Evolutionary conservation across 305 asterid genomes (phyloP), one percentile per base, ranked within the genome.

Genomic region (Fraxinus dipetala): DNA sequence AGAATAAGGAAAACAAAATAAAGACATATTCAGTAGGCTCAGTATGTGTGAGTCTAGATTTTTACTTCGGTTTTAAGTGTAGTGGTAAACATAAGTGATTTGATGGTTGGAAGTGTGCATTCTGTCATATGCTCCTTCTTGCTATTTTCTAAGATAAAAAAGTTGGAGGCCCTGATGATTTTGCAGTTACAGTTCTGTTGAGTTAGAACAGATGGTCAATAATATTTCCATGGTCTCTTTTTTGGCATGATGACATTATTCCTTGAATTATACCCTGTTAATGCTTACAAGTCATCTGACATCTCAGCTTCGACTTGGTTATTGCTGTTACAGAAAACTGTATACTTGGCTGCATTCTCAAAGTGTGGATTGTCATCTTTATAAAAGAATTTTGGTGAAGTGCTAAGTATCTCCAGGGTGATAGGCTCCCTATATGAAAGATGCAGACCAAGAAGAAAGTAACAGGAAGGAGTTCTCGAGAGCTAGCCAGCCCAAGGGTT

Each of bases 391-490:
- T 78, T 84, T 84, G 86, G 70, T 79, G 40, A 69, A 83, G 61
- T 76, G 35, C 61, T 36, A 73, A 81, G 72, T 18, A 18, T 77
- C 61, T 81, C 18, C 86, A 83, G 87, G 76, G 76, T 28, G 83
- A 74, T 18, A 30, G 28, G 67, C 32, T 38, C 77, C 77, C 74
- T 80, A 59, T 43, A 84, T 81, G 88, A 76, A 86, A 81, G 81
- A 96, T 96, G 98, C 99, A 85, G 86, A 92, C 92, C 74, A 92
- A 83, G 92, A 93, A 89, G 84, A 92, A 88, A 83, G 84, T 83
- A 87, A 80, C 84, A 72, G 97, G 88, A 76, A 91, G 85, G 82
- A 84, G 83, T 84, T 85, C 93, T 76, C 88, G 86, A 84, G 98
- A 92, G 87, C 80, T 89, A 73, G 89, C 89, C 81, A 87, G 91